Evolutionary conservation across 75 land plant genomes (phyloP), one percentile per base, ranked within the genome.

Genomic region (Pinus taeda): DNA sequence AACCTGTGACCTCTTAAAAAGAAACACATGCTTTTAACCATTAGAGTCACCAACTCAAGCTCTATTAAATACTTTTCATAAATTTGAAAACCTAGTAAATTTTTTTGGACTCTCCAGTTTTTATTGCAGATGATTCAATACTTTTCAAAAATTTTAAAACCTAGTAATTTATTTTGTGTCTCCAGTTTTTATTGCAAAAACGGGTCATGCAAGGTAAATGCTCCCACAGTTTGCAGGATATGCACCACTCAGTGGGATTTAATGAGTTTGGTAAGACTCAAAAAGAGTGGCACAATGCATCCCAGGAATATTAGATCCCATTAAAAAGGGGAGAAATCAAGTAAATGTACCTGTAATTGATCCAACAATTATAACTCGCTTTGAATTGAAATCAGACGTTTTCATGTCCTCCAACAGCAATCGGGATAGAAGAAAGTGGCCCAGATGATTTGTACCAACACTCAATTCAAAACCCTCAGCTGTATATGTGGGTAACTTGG

Each of bases 391-490:
- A 74, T 93, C 95, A 11, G 95, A 88, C 59, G 83, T 75, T 71
- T 86, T 80, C 83, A 94, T 26, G 70, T 95, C 98, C 64, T 96
- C 95, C 61, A 97, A 81, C 72, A 97, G 75, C 73, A 93, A 63
- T 33, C 95, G 81, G 8, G 94, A 81, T 2, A 97, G 85, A 39
- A 95, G 88, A 84, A 91, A 97, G 82, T 97, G 99, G 15, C 99
- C 99, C 22, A 97, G 88, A 76, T 97, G 99, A 85, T 97, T 97
- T 45, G 93, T 95, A 18, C 93, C 99, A 33, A 95, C 98, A 70
- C 99, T 97, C 71, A 97, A 81, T 80, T 97, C 99, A 84, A 91
- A 91, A 2, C 99, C 98, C 9, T 97, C 98, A 59, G 99, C 99
- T 30, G 95, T 89, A 81, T 74, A 97, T 15, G 87, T 78, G 11